Percentiles rank a stretch among this genome's conserved stretches.
phyloP scores from a whole-genome alignment of 257 asterid genomes.

The Jaltomata sinuosa region DNA sequence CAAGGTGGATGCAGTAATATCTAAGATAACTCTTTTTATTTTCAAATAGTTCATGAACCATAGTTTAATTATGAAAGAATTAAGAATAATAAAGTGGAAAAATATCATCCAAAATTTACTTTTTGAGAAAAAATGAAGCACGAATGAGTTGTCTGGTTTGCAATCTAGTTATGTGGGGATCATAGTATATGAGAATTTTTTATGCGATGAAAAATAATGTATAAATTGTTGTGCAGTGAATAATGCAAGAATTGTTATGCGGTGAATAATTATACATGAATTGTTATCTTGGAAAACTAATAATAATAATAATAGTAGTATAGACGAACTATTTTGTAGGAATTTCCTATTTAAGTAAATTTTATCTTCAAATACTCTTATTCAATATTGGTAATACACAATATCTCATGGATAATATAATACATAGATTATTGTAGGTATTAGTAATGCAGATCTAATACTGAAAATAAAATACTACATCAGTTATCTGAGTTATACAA shows the following conservation, averaged over 20 bases:
- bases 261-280: neutral
- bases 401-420: neutral
- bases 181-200: neutral
- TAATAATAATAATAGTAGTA: neutral
- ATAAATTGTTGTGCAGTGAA: neutral
- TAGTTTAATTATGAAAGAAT: neutral
- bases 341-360: neutral
- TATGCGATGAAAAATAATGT: neutral
- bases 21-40: neutral
- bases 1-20: neutral
- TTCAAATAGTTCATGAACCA: neutral
- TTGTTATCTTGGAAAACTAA: neutral
- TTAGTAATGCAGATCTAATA: neutral
- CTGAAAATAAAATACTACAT: neutral
- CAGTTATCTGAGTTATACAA: neutral
- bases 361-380: neutral
- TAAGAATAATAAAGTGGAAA: neutral
- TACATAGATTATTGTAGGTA: neutral
- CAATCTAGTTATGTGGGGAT: neutral
- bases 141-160: neutral
- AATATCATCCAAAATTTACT: neutral
- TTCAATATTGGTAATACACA: neutral
- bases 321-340: neutral
- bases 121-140: neutral
- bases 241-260: neutral